Conservation (phyloP, 2,329 filamentous ascomycete species). For the Trichocomaceae sp. region DNA sequence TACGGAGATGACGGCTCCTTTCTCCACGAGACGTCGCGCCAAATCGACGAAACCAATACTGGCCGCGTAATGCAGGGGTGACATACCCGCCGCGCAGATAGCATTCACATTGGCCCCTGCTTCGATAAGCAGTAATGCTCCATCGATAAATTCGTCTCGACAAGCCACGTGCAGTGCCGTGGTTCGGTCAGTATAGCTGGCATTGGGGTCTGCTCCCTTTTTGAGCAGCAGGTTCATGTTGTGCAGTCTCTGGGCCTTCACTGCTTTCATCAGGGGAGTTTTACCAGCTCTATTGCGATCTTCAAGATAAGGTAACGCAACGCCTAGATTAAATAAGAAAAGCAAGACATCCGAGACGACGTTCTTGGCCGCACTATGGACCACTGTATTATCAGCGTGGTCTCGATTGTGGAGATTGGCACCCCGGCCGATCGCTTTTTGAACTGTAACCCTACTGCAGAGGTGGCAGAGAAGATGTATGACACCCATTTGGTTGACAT, state of each 20-base stretch:
- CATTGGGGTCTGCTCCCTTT: background rate
- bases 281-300: background rate
- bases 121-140: background rate
- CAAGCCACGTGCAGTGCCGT: slow-evolving; percentile 4
- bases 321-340: background rate
- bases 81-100: background rate
- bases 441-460: background rate
- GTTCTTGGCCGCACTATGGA: slow-evolving; percentile 6
- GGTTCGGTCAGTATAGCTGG: background rate
- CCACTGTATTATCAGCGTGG: background rate
- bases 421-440: background rate
- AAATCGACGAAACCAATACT: background rate
- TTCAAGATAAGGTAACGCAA: background rate
- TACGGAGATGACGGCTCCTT: background rate
- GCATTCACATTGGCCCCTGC: slow-evolving; percentile 5
- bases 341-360: background rate
- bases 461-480: background rate
- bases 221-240: background rate
- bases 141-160: background rate
- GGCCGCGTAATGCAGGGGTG: slow-evolving; percentile 4
- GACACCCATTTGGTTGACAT: background rate
- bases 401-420: background rate
- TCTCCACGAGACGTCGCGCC: background rate
- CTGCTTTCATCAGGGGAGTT: slow-evolving; percentile 4
- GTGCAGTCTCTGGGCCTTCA: background rate